Evolutionary conservation across 257 asterid genomes (phyloP).

Genomic region (Solanum pimpinellifolium): DNA sequence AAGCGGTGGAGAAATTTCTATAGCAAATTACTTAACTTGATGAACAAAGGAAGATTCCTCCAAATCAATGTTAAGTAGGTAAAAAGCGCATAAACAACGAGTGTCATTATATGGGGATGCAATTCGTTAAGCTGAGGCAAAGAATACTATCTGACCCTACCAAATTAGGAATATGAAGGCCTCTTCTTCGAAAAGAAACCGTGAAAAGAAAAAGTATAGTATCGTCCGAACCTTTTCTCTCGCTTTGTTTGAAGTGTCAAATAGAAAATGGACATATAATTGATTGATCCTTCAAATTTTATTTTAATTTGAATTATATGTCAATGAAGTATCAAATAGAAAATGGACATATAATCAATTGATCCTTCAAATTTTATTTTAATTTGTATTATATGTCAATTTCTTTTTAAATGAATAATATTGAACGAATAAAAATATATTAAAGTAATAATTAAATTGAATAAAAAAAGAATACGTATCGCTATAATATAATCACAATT

Average conservation of each 20-base stretch:
- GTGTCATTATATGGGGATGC: too few species aligned
- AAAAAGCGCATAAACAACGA: too few species aligned
- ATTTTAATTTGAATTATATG: too few species aligned
- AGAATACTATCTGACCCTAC: fast-evolving
- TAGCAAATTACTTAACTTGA: background rate
- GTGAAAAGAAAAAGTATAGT: too few species aligned
- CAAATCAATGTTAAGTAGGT: background rate
- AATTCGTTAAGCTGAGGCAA: background rate
- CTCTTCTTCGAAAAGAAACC: too few species aligned
- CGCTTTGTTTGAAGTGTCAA: background rate
- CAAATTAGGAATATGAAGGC: background rate
- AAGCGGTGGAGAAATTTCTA: background rate
- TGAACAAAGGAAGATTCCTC: background rate
- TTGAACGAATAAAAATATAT: too few species aligned
- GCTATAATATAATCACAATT: fast-evolving
- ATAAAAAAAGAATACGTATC: fast-evolving
- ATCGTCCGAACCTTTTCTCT: too few species aligned
- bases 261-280: too few species aligned
- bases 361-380: too few species aligned
- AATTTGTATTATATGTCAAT: background rate
- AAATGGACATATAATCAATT: too few species aligned
- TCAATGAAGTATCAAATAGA: too few species aligned
- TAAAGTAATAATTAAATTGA: background rate
- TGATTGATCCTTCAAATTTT: background rate
- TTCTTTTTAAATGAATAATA: too few species aligned